Base-by-base conservation (phyloP, 164 flowering plant genomes). In the Chimonanthus praecox region DNA sequence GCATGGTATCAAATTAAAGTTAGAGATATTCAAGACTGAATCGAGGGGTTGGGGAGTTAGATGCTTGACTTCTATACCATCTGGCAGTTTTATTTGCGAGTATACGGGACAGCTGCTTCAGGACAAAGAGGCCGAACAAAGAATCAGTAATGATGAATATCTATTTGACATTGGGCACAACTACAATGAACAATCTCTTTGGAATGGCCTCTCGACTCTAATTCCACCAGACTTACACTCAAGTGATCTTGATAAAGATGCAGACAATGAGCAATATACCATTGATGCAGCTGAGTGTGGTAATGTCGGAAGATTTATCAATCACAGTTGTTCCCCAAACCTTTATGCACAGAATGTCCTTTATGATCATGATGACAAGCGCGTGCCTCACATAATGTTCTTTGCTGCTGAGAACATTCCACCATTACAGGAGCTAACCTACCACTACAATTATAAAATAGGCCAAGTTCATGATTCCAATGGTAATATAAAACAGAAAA, bases 311-410 rank as follows among this genome's bases (percentile, higher is more conserved):
- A 88, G 98, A 69, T 92, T 94, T 66, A 84, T 94, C 48, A 94
- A 94, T 75, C 98, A 91, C 73, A 92, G 98, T 74, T 94, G 97
- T 79, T 87, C 97, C 2, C 98, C 98, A 0, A 94, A 92, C 73
- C 87, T 92, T 5, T 91, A 89, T 82, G 97, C 98, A 4, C 98
- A 94, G 78, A 84, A 88, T 83, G 92, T 94, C 45, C 86, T 92
- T 8, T 94, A 84, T 80, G 97, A 92, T 80, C 92, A 92, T 46
- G 89, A 85, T 7, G 97, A 92, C 76, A 86, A 74, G 80, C 84
- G 87, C 64, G 81, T 91, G 83, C 98, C 98, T 6, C 97, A 90
- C 78, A 82, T 94, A 69, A 94, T 92, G 97, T 72, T 94, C 13
- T 94, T 94, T 82, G 94, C 98, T 18, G 88, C 87, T 3, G 95